Percentiles rank a stretch among this genome's conserved stretches.
These are phyloP conservation scores for Aspergillus terreus DNA, from an alignment of 2,329 filamentous ascomycete species.

Conservation along the genomic window DNA sequence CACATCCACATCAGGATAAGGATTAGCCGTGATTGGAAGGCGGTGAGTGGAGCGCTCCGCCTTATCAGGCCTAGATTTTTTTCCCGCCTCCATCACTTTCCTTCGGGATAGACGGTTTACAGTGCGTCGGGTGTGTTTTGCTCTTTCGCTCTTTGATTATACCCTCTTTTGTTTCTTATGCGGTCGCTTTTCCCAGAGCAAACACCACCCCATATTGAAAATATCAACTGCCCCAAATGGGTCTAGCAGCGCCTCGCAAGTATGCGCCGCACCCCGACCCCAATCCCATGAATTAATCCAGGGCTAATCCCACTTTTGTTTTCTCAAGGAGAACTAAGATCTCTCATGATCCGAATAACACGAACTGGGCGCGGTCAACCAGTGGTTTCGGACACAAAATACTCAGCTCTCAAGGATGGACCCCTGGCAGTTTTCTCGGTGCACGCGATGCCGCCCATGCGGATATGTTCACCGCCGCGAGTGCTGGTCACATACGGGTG, in stretches of 20 bases:
- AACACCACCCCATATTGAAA: background rate
- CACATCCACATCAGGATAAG: no score
- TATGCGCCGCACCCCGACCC: conserved; percentile 37
- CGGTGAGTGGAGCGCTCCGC: background rate
- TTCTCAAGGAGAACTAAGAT: conserved; percentile 62
- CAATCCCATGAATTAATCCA: background rate
- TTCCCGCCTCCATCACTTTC: background rate
- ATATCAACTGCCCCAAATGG: conserved; percentile 49
- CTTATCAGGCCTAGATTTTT: background rate
- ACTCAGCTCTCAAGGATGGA: conserved; percentile 84
- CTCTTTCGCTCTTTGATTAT: conserved; percentile 3
- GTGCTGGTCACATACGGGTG: conserved; percentile 80
- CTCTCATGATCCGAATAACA: conserved; percentile 91
- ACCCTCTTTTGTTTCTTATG: no score
- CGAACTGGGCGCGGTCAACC: conserved; percentile 80
- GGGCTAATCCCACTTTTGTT: conserved; percentile 2
- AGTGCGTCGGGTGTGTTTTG: conserved; percentile 4
- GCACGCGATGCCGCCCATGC: conserved; percentile 71
- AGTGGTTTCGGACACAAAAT: conserved; percentile 85
- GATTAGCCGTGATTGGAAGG: background rate
- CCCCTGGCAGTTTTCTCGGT: conserved; percentile 77
- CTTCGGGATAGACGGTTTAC: no score
- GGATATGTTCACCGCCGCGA: conserved; percentile 72
- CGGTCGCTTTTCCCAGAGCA: no score
- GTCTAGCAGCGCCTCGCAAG: conserved; percentile 66